phyloP scores from a whole-genome alignment of 306 rosid species.

The Macrotyloma uniflorum region DNA sequence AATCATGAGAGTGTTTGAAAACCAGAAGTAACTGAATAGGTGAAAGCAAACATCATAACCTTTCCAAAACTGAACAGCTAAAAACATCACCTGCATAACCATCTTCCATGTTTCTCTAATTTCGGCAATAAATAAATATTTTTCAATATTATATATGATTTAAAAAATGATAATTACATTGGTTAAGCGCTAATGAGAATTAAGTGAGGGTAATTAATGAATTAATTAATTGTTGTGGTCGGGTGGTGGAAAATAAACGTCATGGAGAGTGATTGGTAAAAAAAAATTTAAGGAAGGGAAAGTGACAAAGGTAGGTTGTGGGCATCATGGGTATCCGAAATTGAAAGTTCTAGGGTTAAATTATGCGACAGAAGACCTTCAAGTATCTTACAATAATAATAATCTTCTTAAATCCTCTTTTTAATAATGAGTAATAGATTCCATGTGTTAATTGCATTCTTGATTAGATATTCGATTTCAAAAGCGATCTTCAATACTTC shows the following conservation, averaged over 20 bases:
- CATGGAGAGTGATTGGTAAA: constrained; percentile 12
- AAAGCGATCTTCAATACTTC: constrained; percentile 23
- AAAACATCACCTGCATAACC: background rate
- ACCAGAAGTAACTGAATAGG: background rate
- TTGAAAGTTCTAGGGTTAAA: constrained; percentile 42
- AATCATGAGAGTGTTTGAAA: background rate
- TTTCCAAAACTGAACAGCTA: background rate
- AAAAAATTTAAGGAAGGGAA: background rate
- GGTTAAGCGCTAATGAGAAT: constrained; percentile 20
- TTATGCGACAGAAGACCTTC: constrained; percentile 23
- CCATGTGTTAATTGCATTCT: constrained; percentile 37
- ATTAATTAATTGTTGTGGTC: background rate
- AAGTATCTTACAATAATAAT: constrained; percentile 29
- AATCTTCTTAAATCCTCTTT: constrained; percentile 29
- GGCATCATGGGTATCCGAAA: constrained; percentile 46
- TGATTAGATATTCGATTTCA: constrained; percentile 35
- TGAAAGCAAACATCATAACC: background rate
- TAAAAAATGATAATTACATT: no score
- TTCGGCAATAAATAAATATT: background rate
- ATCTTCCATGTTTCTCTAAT: background rate
- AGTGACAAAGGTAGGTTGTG: constrained; percentile 42
- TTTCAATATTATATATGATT: no score
- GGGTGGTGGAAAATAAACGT: constrained; percentile 29
- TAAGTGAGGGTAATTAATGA: background rate
- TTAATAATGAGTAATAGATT: constrained; percentile 37